These are phyloP conservation scores for Incumbomyces delicatus DNA, from an alignment of 2,329 filamentous ascomycete species.

Conservation along the genomic window DNA sequence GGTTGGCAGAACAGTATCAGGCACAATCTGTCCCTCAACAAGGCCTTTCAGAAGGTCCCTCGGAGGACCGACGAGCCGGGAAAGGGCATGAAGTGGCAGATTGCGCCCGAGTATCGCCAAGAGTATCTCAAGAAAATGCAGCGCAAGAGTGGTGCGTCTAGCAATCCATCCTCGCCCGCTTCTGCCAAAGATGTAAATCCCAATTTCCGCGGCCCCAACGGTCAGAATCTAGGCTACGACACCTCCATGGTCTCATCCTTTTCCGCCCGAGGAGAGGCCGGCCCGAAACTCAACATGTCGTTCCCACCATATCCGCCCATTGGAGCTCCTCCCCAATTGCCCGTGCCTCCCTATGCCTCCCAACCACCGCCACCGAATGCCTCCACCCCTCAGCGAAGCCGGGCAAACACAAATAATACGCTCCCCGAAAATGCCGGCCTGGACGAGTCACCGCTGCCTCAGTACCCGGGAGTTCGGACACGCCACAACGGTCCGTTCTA, in stretches of 20 bases:
- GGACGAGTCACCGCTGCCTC: slow-evolving; percentile 34
- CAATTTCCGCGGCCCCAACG: slow-evolving; percentile 28
- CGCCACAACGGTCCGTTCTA: slow-evolving; percentile 17
- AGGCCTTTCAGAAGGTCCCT: slow-evolving; percentile 86
- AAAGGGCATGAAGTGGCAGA: slow-evolving; percentile 99
- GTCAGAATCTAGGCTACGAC: slow-evolving; percentile 23
- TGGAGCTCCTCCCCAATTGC: slow-evolving; percentile 12
- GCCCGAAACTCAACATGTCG: slow-evolving; percentile 12
- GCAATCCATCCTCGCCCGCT: slow-evolving; percentile 36
- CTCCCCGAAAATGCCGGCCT: slow-evolving; percentile 26
- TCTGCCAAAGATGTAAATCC: slow-evolving; percentile 31
- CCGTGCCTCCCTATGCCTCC: slow-evolving; percentile 8
- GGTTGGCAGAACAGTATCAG: slow-evolving; percentile 99
- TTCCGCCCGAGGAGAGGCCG: slow-evolving; percentile 20
- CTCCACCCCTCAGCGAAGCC: slow-evolving; percentile 37
- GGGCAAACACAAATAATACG: slow-evolving; percentile 23
- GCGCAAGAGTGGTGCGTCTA: slow-evolving; percentile 31
- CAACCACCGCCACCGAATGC: slow-evolving; percentile 31
- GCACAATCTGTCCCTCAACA: slow-evolving; percentile 91
- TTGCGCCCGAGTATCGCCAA: slow-evolving; percentile 71
- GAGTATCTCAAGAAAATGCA: slow-evolving; percentile 68
- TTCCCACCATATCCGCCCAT: slow-evolving; percentile 14
- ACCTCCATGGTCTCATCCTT: slow-evolving; percentile 31
- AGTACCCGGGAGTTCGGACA: slow-evolving; percentile 21
- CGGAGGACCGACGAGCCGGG: slow-evolving; percentile 89